A percentile compares a stretch with the other conserved stretches of the same genome.
These are phyloP conservation scores for Saccharomycopsis malanga DNA, from an alignment of 805 yeast species.

Conservation along the genomic window DNA sequence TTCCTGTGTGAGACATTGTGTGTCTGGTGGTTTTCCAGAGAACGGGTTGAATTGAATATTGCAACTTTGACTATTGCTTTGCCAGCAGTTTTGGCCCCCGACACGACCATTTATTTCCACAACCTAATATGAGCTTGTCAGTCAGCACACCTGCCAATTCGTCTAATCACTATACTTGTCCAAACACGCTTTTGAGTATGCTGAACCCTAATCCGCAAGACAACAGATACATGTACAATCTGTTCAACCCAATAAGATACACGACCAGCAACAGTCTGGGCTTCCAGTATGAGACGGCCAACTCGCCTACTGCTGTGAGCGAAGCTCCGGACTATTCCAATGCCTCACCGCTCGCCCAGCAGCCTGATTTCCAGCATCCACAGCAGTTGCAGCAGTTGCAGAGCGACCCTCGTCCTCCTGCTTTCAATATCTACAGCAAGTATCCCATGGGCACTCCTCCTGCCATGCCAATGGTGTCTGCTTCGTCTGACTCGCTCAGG, in stretches of 20 bases:
- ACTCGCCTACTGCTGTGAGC: not conserved
- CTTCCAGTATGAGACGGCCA: not conserved
- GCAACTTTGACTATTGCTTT: too few species aligned
- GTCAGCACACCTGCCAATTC: conserved; percentile 6
- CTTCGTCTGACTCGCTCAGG: too few species aligned
- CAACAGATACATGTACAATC: conserved; percentile 6
- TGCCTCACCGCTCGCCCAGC: not conserved
- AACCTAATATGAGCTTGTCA: conserved; percentile 14
- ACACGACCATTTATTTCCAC: too few species aligned
- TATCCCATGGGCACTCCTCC: not conserved
- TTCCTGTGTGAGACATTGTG: too few species aligned
- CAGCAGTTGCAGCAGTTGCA: not conserved
- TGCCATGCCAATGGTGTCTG: not conserved
- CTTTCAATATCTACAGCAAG: not conserved
- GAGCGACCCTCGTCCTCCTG: not conserved
- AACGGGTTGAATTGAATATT: too few species aligned
- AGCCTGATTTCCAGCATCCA: not conserved
- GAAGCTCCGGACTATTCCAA: not conserved
- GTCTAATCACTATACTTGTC: not conserved
- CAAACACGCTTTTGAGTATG: not conserved
- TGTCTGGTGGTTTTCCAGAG: too few species aligned
- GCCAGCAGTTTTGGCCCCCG: too few species aligned
- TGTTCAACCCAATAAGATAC: conserved; percentile 3
- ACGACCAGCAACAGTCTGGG: not conserved
- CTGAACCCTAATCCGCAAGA: conserved; percentile 9